Evolutionary conservation across 192 early-diverging fungal genomes (phyloP), one percentile per base, ranked within the genome.

Genomic region (Spinellus fusiger): DNA sequence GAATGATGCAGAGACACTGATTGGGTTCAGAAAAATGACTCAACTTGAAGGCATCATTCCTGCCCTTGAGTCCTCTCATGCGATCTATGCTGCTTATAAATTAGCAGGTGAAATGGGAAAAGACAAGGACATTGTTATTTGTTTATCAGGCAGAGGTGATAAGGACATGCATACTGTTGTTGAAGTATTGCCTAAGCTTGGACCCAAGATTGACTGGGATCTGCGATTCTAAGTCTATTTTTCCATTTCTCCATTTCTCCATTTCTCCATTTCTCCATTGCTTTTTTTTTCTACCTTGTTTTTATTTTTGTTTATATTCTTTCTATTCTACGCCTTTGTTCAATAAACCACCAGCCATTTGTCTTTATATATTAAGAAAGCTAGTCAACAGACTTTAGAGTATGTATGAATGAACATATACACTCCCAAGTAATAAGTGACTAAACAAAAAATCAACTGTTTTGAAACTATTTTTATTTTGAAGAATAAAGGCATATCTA

Each of bases 111-210:
- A 77, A 27, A 70, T 98, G 78, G 65, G 68, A 16, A 75, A 82
- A 59, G 90, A 91, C 61, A 73, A 90, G 78, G 87, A 91, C 68
- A 76, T 99, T 49, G 82, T 98, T 15, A 83, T 99, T 38, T 94
- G 92, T 62, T 69, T 99, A 34, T 88, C 85, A 65, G 95, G 96
- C 31, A 83, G 96, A 35, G 96, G 96, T 56, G 96, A 99, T 81
- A 99, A 98, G 80, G 96, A 99, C 70, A 91, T 99, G 64, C 74
- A 89, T 61, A 90, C 92, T 13, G 94, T 98, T 32, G 89, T 88
- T 5, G 93, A 95, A 73, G 85, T 84, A 12, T 74, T 98, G 59
- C 95, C 96, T 10, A 90, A 77, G 58, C 77, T 95, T 56, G 95
- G 96, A 20, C 90, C 90, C 8, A 75, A 87, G 73, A 98, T 98